These are phyloP conservation scores for Lachancea meyersii DNA, from an alignment of 805 yeast species.

Conservation along the genomic window DNA sequence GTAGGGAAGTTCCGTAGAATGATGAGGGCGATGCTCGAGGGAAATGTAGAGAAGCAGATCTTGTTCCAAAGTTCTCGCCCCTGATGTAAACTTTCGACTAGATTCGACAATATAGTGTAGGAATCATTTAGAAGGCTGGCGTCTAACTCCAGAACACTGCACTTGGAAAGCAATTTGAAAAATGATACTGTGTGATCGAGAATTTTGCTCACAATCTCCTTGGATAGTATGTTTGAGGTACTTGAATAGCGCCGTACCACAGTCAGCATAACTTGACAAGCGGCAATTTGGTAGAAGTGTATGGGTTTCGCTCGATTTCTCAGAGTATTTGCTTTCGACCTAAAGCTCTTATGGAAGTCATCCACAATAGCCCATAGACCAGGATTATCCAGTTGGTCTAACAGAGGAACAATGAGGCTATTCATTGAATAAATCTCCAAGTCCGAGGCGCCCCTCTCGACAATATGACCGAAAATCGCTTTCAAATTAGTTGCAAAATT, in stretches of 20 bases:
- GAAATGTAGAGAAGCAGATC: conserved; percentile 12
- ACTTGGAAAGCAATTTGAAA: conserved; percentile 23
- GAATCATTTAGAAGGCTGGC: conserved; percentile 15
- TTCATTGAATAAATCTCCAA: conserved; percentile 18
- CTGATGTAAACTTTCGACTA: conserved; percentile 11
- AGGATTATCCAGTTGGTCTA: conserved; percentile 18
- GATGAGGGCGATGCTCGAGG: conserved; percentile 15
- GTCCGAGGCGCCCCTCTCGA: conserved; percentile 25
- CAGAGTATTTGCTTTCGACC: conserved; percentile 20
- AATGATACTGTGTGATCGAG: conserved; percentile 24
- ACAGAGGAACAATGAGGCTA: conserved; percentile 17
- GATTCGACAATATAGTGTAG: conserved; percentile 17
- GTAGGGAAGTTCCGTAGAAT: conserved; percentile 21
- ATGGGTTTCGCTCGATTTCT: conserved; percentile 27
- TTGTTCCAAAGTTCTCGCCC: conserved; percentile 19
- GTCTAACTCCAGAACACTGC: conserved; percentile 8
- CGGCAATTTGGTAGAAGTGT: conserved; percentile 28
- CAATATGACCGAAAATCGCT: conserved; percentile 18
- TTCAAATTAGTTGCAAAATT: conserved; percentile 7
- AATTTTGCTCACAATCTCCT: conserved; percentile 18
- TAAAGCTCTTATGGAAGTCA: conserved; percentile 24
- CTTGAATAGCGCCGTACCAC: conserved; percentile 23
- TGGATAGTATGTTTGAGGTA: conserved; percentile 11
- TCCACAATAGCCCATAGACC: conserved; percentile 17
- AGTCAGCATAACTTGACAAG: conserved; percentile 26